phyloP scores from a whole-genome alignment of 163 green algal species.

The Prototheca stagnorum region DNA sequence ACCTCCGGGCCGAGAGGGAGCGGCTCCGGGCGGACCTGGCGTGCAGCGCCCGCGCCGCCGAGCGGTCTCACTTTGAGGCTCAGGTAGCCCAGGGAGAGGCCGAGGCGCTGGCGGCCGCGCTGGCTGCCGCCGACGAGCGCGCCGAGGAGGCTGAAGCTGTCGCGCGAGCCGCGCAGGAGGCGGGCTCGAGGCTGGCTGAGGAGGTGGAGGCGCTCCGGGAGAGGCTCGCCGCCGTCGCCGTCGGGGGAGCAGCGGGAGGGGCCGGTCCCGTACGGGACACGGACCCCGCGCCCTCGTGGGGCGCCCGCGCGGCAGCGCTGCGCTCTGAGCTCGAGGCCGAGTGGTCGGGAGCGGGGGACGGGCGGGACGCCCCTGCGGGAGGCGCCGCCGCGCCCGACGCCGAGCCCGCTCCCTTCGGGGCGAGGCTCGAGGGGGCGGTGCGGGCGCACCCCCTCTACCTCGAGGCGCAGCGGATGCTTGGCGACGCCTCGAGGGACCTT shows the following conservation, averaged over 20 bases:
- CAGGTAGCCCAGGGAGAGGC: background rate
- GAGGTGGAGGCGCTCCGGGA: slow-evolving; percentile 1
- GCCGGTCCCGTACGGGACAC: background rate
- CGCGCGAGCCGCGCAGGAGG: background rate
- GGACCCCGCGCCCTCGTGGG: background rate
- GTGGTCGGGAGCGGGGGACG: no score
- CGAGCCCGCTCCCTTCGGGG: no score
- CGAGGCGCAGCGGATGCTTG: no score
- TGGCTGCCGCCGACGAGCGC: background rate
- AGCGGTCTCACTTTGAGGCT: background rate
- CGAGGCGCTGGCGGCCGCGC: background rate
- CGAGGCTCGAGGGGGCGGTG: no score
- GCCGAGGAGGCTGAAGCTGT: background rate
- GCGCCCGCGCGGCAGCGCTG: background rate
- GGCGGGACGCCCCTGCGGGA: no score
- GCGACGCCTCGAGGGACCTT: no score
- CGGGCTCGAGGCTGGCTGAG: no score
- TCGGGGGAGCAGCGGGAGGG: background rate
- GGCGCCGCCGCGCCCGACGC: no score
- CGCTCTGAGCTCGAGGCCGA: no score
- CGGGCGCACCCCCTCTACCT: no score
- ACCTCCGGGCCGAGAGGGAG: slow-evolving; percentile 3
- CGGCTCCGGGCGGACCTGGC: background rate
- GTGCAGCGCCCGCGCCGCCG: background rate
- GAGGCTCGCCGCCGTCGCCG: slow-evolving; percentile 1